Conservation (phyloP, 1,284 basidiomycete genomes). For the Ceratobasidium sp. region DNA sequence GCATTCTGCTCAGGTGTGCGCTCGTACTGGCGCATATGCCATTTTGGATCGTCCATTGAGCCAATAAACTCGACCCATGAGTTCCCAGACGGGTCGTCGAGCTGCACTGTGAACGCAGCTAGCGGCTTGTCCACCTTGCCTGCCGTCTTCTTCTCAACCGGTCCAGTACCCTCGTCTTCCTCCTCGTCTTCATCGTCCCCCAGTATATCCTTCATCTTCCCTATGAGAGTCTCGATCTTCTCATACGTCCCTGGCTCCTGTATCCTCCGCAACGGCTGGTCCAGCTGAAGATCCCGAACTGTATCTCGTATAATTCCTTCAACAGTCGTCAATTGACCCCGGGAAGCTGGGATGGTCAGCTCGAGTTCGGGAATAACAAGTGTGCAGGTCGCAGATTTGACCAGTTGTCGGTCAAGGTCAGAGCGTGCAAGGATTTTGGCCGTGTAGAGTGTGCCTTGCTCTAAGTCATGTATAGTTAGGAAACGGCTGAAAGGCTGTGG, state of each 20-base stretch:
- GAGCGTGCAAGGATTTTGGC: slow-evolving; percentile 77
- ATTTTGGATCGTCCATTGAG: slow-evolving; percentile 86
- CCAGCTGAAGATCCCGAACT: slow-evolving; percentile 80
- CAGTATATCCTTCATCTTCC: slow-evolving; percentile 74
- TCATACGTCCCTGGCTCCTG: slow-evolving; percentile 80
- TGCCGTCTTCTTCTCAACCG: slow-evolving; percentile 49
- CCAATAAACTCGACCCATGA: slow-evolving; percentile 88
- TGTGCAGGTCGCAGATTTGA: slow-evolving; percentile 88
- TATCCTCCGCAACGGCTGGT: slow-evolving; percentile 88
- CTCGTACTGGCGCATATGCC: slow-evolving; percentile 89
- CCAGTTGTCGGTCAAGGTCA: slow-evolving; percentile 93
- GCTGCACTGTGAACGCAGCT: slow-evolving; percentile 80
- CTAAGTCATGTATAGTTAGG: slow-evolving; percentile 54
- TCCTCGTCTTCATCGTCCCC: slow-evolving; percentile 68
- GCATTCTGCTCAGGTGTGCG: slow-evolving; percentile 89
- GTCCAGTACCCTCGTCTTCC: slow-evolving; percentile 46
- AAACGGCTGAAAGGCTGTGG: neutral
- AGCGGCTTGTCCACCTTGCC: slow-evolving; percentile 66
- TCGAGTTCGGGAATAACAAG: slow-evolving; percentile 89
- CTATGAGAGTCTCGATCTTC: slow-evolving; percentile 83
- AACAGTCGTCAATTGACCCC: slow-evolving; percentile 94
- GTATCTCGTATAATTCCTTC: slow-evolving; percentile 93
- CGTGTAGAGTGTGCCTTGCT: slow-evolving; percentile 72
- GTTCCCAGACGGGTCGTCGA: slow-evolving; percentile 96
- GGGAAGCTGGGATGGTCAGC: slow-evolving; percentile 87